Evolutionary conservation across 495 filamentous ascomycete genomes (phyloP).

Genomic region (Penicillium egyptiacum): DNA sequence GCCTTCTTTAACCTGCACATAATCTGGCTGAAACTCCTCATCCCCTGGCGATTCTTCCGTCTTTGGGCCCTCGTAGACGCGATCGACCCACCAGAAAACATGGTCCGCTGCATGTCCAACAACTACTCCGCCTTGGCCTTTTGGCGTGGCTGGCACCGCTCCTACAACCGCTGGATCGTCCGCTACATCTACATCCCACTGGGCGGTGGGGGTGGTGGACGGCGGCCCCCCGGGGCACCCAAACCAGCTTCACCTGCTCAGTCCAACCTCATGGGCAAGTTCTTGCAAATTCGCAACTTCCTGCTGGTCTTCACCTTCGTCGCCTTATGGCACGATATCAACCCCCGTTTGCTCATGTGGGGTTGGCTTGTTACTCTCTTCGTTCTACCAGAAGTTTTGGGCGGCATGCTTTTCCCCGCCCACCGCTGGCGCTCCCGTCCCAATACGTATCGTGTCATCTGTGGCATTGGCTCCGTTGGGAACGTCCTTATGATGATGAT

Average conservation of each 20-base stretch:
- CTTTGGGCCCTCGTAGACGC: slow-evolving; percentile 89
- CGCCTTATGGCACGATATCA: slow-evolving; percentile 97
- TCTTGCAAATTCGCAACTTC: slow-evolving; percentile 61
- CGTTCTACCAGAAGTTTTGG: slow-evolving; percentile 83
- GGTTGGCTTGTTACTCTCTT: slow-evolving; percentile 95
- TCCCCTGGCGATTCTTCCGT: slow-evolving; percentile 97
- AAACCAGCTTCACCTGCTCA: slow-evolving; percentile 19
- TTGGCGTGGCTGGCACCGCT: slow-evolving; percentile 95
- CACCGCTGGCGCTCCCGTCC: slow-evolving; percentile 65
- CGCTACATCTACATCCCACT: slow-evolving; percentile 94
- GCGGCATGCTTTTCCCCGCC: slow-evolving; percentile 66
- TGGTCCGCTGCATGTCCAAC: slow-evolving; percentile 94
- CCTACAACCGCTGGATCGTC: slow-evolving; percentile 89
- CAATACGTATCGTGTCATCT: slow-evolving; percentile 72
- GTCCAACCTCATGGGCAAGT: slow-evolving; percentile 30
- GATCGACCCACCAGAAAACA: slow-evolving; percentile 95
- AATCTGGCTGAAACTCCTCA: slow-evolving; percentile 96
- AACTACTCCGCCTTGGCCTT: slow-evolving; percentile 92
- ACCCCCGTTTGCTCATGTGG: slow-evolving; percentile 90
- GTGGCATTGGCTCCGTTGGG: slow-evolving; percentile 79
- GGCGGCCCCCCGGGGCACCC: slow-evolving; percentile 12
- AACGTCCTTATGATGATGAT: slow-evolving; percentile 95
- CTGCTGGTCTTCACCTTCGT: slow-evolving; percentile 95
- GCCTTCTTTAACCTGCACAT: slow-evolving; percentile 96
- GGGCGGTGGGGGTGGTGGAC: slow-evolving; percentile 61